phyloP scores from a whole-genome alignment of 169 alveolate genomes.

The Plasmodium gaboni region DNA sequence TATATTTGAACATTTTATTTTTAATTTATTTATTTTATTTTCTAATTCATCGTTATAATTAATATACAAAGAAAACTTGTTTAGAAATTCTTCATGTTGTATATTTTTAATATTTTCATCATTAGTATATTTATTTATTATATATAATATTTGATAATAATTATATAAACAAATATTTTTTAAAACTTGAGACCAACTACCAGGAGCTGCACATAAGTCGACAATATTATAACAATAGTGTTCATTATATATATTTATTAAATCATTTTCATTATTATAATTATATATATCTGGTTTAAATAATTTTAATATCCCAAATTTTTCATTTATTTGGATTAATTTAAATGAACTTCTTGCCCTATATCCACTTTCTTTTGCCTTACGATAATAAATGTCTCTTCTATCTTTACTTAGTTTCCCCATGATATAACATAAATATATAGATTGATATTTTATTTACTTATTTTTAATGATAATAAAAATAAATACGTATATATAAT shows the following conservation, averaged over 20 bases:
- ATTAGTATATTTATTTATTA: slow-evolving; percentile 69
- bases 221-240: slow-evolving; percentile 90
- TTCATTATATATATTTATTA: slow-evolving; percentile 59
- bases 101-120: slow-evolving; percentile 8
- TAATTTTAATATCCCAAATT: slow-evolving; percentile 87
- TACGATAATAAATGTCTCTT: slow-evolving; percentile 96
- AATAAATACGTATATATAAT: too few species aligned
- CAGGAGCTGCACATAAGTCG: slow-evolving; percentile 99
- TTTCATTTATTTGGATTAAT: slow-evolving; percentile 95
- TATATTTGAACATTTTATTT: slow-evolving; percentile 47
- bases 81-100: slow-evolving; percentile 73
- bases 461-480: too few species aligned
- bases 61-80: slow-evolving; percentile 66
- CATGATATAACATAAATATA: slow-evolving; percentile 77
- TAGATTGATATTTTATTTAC: too few species aligned
- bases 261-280: slow-evolving; percentile 35
- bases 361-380: slow-evolving; percentile 98
- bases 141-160: slow-evolving; percentile 76
- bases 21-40: slow-evolving; percentile 32
- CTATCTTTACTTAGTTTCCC: slow-evolving; percentile 94
- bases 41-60: slow-evolving; percentile 66
- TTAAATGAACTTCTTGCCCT: slow-evolving; percentile 98
- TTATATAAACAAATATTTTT: slow-evolving; percentile 74
- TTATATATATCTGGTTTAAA: slow-evolving; percentile 43
- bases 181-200: slow-evolving; percentile 98